phyloP scores from a whole-genome alignment of 768 basidiomycete genomes.

The Cystofilobasidium bisporidii region DNA sequence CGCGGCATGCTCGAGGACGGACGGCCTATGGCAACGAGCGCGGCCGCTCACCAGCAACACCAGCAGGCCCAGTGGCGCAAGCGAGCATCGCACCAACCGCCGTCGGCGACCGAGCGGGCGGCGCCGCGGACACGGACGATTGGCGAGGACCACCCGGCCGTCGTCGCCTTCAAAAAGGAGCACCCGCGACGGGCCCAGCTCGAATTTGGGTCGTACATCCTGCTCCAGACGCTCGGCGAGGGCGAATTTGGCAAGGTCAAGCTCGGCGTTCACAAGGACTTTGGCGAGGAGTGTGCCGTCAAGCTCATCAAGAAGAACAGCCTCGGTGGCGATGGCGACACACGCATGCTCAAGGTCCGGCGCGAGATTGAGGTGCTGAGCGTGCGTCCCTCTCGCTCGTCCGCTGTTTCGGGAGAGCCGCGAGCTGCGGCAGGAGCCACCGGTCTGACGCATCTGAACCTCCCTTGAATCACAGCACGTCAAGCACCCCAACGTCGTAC shows the following conservation, averaged over 20 bases:
- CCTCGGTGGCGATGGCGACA: conserved; percentile 53
- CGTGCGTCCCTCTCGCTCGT: conserved; percentile 47
- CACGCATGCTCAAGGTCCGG: conserved; percentile 89
- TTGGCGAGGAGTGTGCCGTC: conserved; percentile 97
- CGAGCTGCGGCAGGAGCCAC: too few relatives aligned
- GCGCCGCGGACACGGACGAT: conserved; percentile 31
- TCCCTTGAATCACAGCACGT: conserved; percentile 51
- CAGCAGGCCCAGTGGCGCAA: conserved; percentile 27
- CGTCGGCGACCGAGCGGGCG: conserved; percentile 9
- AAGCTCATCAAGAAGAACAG: conserved; percentile 91
- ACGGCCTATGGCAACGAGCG: too few relatives aligned
- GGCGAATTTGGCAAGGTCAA: conserved; percentile 99
- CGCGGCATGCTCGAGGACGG: too few relatives aligned
- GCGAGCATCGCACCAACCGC: conserved; percentile 38
- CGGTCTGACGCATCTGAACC: too few relatives aligned
- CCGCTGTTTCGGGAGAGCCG: too few relatives aligned
- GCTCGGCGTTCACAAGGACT: conserved; percentile 83
- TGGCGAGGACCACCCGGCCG: conserved; percentile 39
- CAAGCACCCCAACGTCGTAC: conserved; percentile 96
- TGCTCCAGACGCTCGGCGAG: conserved; percentile 92
- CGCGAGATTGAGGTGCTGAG: conserved; percentile 94
- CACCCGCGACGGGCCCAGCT: conserved; percentile 41
- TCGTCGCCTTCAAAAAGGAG: conserved; percentile 38
- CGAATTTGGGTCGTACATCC: conserved; percentile 81
- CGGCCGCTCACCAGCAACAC: too few relatives aligned